Evolutionary conservation across 2,329 filamentous ascomycete genomes (phyloP).

Genomic region (Xylaria sp.): DNA sequence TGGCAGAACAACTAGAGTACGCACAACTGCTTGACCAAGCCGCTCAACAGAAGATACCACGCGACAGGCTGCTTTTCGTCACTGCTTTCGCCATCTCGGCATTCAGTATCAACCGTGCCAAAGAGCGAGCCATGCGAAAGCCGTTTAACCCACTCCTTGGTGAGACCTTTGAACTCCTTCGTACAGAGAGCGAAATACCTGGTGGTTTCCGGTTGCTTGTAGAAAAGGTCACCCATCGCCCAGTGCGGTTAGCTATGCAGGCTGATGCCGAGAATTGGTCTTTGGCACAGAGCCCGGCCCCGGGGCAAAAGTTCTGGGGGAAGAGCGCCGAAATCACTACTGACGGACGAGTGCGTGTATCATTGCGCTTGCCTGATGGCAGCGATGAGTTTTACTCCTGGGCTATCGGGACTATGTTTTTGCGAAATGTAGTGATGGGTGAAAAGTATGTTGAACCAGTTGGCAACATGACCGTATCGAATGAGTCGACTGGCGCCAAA

Average conservation of each 20-base stretch:
- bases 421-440: constrained; percentile 95
- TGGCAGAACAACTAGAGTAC: constrained; percentile 93
- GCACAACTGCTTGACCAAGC: constrained; percentile 84
- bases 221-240: constrained; percentile 94
- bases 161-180: constrained; percentile 92
- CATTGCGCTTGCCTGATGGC: constrained; percentile 72
- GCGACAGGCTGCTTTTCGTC: constrained; percentile 83
- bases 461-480: constrained; percentile 85
- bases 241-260: constrained; percentile 91
- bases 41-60: constrained; percentile 66
- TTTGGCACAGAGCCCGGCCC: constrained; percentile 85
- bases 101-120: constrained; percentile 83
- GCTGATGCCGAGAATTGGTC: constrained; percentile 89
- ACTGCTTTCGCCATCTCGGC: constrained; percentile 91
- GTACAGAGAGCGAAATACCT: constrained; percentile 78
- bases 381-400: constrained; percentile 88
- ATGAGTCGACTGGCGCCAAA: constrained; percentile 85
- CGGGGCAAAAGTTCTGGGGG: constrained; percentile 98
- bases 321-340: constrained; percentile 95
- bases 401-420: constrained; percentile 87
- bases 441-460: constrained; percentile 98
- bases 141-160: constrained; percentile 97
- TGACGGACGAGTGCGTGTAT: constrained; percentile 84
- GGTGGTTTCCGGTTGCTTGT: constrained; percentile 89
- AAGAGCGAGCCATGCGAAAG: constrained; percentile 92